A percentile compares a stretch with the other conserved stretches of the same genome.
Evolutionary conservation across 192 early-diverging fungal genomes (phyloP).

Genomic region (Linnemannia hyalina): DNA sequence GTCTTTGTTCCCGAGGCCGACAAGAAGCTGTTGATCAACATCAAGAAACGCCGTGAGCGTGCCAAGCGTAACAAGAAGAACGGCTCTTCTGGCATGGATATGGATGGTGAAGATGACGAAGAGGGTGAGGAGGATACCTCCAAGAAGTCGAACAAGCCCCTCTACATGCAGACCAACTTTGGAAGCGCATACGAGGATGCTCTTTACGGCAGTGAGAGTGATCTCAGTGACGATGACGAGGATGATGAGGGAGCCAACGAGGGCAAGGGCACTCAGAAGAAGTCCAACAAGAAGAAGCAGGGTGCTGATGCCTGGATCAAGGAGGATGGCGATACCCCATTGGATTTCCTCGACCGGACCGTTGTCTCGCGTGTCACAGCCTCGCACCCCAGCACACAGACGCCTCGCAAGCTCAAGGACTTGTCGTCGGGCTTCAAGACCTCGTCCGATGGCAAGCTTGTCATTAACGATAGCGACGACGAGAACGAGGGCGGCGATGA

Average conservation of each 20-base stretch:
- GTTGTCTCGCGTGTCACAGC: slow-evolving; percentile 78
- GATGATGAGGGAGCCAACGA: slow-evolving; percentile 62
- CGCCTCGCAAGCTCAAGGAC: slow-evolving; percentile 57
- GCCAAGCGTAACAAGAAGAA: slow-evolving; percentile 81
- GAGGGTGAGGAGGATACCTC: slow-evolving; percentile 62
- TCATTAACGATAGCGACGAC: slow-evolving; percentile 81
- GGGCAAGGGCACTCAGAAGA: slow-evolving; percentile 41
- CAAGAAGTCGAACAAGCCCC: slow-evolving; percentile 59
- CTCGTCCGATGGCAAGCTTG: slow-evolving; percentile 81
- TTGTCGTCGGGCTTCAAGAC: slow-evolving; percentile 69
- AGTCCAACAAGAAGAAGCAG: slow-evolving; percentile 58
- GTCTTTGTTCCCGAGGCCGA: slow-evolving; percentile 88
- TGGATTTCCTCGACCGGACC: slow-evolving; percentile 93
- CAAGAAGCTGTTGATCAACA: slow-evolving; percentile 90
- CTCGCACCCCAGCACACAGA: slow-evolving; percentile 51
- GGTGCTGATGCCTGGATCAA: slow-evolving; percentile 69
- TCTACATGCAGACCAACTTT: slow-evolving; percentile 72
- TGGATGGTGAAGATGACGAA: slow-evolving; percentile 57
- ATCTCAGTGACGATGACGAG: slow-evolving; percentile 84
- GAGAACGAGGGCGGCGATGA: slow-evolving; percentile 57
- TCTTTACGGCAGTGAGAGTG: slow-evolving; percentile 93
- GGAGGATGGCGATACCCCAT: slow-evolving; percentile 74
- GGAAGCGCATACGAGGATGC: slow-evolving; percentile 89
- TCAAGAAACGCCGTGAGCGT: slow-evolving; percentile 90
- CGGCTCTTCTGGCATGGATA: slow-evolving; percentile 52